These are phyloP conservation scores for Hawksworthiomyces lignivorus DNA, from an alignment of 2,329 filamentous ascomycete genomes.

Conservation along the genomic window DNA sequence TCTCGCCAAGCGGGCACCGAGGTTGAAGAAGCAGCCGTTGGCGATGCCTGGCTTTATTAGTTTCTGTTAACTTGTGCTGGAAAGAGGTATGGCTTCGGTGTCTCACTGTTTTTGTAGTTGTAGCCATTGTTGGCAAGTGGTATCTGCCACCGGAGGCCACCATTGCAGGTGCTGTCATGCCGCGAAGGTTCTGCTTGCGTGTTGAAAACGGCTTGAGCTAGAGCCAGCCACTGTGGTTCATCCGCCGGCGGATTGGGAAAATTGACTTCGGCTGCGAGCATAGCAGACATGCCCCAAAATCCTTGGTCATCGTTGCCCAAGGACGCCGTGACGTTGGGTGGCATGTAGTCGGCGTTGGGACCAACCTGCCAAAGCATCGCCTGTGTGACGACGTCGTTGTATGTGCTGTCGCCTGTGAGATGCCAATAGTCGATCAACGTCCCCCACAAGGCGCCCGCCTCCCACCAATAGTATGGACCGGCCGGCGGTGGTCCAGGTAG, in stretches of 20 bases:
- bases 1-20: slow-evolving; percentile 50
- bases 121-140: slow-evolving; percentile 55
- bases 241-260: slow-evolving; percentile 37
- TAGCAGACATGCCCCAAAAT: slow-evolving; percentile 49
- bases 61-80: no score
- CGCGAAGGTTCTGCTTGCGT: slow-evolving; percentile 39
- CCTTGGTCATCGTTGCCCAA: slow-evolving; percentile 53
- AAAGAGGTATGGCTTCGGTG: no score
- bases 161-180: slow-evolving; percentile 46
- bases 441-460: slow-evolving; percentile 22
- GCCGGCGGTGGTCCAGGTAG: slow-evolving; percentile 22
- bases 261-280: slow-evolving; percentile 47
- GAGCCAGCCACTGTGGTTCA: slow-evolving; percentile 39
- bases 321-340: slow-evolving; percentile 32
- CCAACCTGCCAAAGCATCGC: slow-evolving; percentile 40
- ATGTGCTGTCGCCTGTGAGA: slow-evolving; percentile 38
- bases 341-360: slow-evolving; percentile 40
- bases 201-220: slow-evolving; percentile 53
- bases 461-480: slow-evolving; percentile 27
- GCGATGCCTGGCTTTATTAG: slow-evolving; percentile 27
- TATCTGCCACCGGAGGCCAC: slow-evolving; percentile 62
- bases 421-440: slow-evolving; percentile 32
- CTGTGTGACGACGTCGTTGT: slow-evolving; percentile 40
- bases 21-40: slow-evolving; percentile 43
- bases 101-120: slow-evolving; percentile 49